Evolutionary conservation across 2,329 filamentous ascomycete genomes (phyloP).

Genomic region (Pseudogymnoascus sp.): DNA sequence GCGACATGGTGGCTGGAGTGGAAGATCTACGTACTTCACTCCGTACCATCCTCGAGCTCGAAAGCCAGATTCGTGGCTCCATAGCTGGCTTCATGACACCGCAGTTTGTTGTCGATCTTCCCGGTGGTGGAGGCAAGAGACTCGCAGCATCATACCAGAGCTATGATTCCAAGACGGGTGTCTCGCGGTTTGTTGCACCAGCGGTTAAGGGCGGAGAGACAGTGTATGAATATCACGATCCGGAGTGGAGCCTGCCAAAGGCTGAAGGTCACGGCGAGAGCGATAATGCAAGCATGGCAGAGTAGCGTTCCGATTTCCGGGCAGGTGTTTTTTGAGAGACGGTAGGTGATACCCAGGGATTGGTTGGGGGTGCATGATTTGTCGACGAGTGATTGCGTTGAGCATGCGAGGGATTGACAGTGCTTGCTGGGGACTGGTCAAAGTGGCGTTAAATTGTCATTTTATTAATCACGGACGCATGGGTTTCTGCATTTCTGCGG

Average conservation of each 20-base stretch:
- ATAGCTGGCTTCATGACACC: conserved; percentile 58
- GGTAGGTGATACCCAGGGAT: neutral
- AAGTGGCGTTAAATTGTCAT: neutral
- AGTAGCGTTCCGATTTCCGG: neutral
- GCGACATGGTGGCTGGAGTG: conserved; percentile 53
- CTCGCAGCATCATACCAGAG: conserved; percentile 45
- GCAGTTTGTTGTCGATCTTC: conserved; percentile 56
- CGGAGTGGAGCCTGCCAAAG: conserved; percentile 21
- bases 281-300: neutral
- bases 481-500: conserved; percentile 1
- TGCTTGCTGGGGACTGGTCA: neutral
- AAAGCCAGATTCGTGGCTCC: conserved; percentile 50
- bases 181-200: conserved; percentile 50
- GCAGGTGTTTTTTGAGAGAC: neutral
- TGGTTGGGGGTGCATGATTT: neutral
- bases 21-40: conserved; percentile 59
- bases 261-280: neutral
- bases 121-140: conserved; percentile 56
- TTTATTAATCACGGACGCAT: neutral
- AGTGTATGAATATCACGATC: conserved; percentile 53
- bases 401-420: neutral
- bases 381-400: neutral
- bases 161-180: conserved; percentile 47
- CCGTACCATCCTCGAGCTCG: conserved; percentile 49
- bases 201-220: conserved; percentile 42